Conservation (phyloP, 495 filamentous ascomycete genomes). For the Tuber indicum region DNA sequence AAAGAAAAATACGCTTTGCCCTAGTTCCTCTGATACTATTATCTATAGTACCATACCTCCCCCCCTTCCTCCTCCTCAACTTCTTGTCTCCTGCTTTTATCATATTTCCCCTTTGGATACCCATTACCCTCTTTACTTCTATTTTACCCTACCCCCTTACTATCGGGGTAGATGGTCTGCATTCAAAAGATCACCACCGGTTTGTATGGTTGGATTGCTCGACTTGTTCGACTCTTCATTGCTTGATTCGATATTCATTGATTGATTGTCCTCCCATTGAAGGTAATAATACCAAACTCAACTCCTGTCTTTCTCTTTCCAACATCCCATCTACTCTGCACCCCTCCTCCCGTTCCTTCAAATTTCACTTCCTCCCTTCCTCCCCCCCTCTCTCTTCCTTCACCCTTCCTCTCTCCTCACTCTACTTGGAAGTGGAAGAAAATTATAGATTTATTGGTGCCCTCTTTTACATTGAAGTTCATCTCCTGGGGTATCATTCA, state of each 20-base stretch:
- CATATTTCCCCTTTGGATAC: neutral
- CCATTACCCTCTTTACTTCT: neutral
- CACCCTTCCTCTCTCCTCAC: neutral
- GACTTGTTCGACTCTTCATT: neutral
- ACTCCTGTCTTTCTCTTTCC: constrained; percentile 3
- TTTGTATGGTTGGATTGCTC: neutral
- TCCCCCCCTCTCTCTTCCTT: neutral
- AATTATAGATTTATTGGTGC: neutral
- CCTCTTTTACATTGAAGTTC: neutral
- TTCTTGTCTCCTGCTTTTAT: neutral
- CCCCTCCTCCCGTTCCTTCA: neutral
- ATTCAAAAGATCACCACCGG: constrained; percentile 9
- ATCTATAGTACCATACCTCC: neutral
- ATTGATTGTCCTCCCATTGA: constrained; percentile 9
- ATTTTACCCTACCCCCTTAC: constrained; percentile 5
- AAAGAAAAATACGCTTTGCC: constrained; percentile 2
- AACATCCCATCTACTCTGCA: neutral
- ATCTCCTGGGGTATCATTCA: constrained; percentile 7
- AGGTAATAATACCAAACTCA: constrained; percentile 12
- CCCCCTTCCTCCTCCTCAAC: neutral
- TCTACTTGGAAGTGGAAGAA: neutral
- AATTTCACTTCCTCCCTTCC: neutral
- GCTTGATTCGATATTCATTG: neutral
- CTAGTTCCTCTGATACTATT: neutral
- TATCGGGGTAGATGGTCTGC: neutral